These are phyloP conservation scores for Apiospora koreana DNA, from an alignment of 2,329 filamentous ascomycete species.

Conservation along the genomic window DNA sequence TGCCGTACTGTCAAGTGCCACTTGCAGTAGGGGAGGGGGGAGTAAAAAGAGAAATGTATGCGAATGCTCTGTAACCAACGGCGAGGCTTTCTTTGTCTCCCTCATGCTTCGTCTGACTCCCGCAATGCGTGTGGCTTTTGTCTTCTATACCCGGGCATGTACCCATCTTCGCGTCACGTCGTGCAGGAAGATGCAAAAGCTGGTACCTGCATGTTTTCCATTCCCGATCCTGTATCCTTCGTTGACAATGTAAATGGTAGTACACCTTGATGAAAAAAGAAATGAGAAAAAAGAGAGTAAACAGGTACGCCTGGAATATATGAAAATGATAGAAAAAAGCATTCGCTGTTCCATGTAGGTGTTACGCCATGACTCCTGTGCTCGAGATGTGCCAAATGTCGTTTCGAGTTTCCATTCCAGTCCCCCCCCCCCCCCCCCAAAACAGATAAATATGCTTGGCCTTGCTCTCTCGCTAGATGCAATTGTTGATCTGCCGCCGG, in stretches of 20 bases:
- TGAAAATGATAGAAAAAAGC: neutral
- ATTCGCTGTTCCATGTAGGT: slow-evolving; percentile 5
- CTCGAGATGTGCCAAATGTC: slow-evolving; percentile 5
- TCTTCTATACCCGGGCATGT: neutral
- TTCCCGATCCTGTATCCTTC: neutral
- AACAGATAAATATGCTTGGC: neutral
- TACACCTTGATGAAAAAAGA: neutral
- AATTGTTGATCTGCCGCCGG: neutral
- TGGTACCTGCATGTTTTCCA: slow-evolving; percentile 5
- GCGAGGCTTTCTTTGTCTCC: neutral
- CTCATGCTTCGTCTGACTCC: neutral
- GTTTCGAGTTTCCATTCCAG: neutral
- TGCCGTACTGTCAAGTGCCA: neutral
- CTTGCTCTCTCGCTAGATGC: neutral
- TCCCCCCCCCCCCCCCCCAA: too few species aligned
- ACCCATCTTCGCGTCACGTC: slow-evolving; percentile 6
- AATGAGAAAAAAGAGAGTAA: neutral
- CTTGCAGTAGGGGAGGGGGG: neutral
- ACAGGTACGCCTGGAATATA: neutral
- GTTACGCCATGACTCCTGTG: slow-evolving; percentile 5
- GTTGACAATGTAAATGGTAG: neutral
- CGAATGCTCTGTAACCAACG: neutral
- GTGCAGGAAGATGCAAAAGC: slow-evolving; percentile 4
- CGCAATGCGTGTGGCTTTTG: neutral
- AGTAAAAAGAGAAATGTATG: too few species aligned